phyloP scores from a whole-genome alignment of 768 basidiomycete genomes.

The Daedaleopsis nitida region DNA sequence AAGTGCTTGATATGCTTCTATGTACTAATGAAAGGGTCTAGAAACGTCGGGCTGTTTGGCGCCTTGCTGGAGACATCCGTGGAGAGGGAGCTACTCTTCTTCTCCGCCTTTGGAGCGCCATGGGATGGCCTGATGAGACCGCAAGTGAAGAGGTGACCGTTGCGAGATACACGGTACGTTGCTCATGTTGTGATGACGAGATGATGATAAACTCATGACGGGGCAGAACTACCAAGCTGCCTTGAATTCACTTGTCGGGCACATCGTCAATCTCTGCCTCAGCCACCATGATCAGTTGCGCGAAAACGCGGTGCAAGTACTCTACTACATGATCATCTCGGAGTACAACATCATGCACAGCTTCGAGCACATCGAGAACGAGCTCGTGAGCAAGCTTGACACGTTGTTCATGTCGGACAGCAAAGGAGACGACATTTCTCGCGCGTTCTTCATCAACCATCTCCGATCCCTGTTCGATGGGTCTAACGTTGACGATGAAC shows the following conservation, averaged over 20 bases:
- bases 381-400: constrained; percentile 89
- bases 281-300: constrained; percentile 94
- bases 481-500: constrained; percentile 74
- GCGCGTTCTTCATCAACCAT: constrained; percentile 91
- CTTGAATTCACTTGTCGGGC: constrained; percentile 82
- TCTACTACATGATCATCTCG: constrained; percentile 94
- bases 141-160: constrained; percentile 39
- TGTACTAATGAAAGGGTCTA: constrained; percentile 30
- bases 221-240: constrained; percentile 80
- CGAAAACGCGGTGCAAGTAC: constrained; percentile 86
- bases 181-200: neutral
- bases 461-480: constrained; percentile 88
- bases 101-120: constrained; percentile 79
- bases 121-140: constrained; percentile 72
- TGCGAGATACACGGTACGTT: constrained; percentile 59
- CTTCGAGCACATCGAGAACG: constrained; percentile 90
- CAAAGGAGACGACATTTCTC: constrained; percentile 87
- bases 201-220: constrained; percentile 1
- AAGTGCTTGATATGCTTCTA: neutral
- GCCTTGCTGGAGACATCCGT: constrained; percentile 92
- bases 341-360: constrained; percentile 84
- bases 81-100: constrained; percentile 87
- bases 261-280: constrained; percentile 88
- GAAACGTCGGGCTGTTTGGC: constrained; percentile 96
- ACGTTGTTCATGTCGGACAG: constrained; percentile 91